Base-by-base conservation (phyloP, 345 rosid genomes). In the Populus nigra region DNA sequence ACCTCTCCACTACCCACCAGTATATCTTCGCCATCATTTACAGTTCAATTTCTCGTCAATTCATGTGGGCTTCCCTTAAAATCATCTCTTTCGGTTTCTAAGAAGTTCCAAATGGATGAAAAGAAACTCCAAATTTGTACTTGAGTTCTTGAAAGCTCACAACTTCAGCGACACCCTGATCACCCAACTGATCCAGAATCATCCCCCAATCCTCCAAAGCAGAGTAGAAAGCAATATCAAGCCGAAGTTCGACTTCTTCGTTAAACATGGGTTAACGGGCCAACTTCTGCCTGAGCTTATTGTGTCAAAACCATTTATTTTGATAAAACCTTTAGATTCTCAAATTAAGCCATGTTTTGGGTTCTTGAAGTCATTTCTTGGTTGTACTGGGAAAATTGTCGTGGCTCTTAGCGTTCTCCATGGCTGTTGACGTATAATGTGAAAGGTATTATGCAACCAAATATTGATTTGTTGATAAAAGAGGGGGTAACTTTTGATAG, bases 181-280 rank as follows among this genome's bases (percentile, higher is more conserved):
- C 16, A 68, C 78, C n/a, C 57, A 33, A 33, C 45, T 85, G 79
- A 36, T 79, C 20, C 67, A 33, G 31, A 79, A 65, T 33, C 11
- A 33, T 15, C 85, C 82, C 6, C 1, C 3, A 11, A 29, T 79
- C 39, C 83, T 81, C 16, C 65, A 2, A 0, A n/a, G 22, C 43
- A 77, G 31, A 47, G 59, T 47, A 20, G 62, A 79, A 47, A 17
- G 36, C n/a, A 80, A 65, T 50, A 69, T 82, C 6, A 73, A 16
- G 68, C 80, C 81, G 41, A 82, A 85, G 47, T 8, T 82, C n/a
- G 82, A 77, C 38, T 79, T 65, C 68, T 55, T 82, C 35, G 25
- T 45, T 11, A 41, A 47, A 29, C 68, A 71, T 23, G 77, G 85
- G 36, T 74, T 82, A 7, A 55, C 39, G 16, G 80, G 82, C 61